Percentiles rank a stretch among this genome's conserved stretches.
Conservation (phyloP, 129 eudicot species). For the Escallonia rubra region DNA sequence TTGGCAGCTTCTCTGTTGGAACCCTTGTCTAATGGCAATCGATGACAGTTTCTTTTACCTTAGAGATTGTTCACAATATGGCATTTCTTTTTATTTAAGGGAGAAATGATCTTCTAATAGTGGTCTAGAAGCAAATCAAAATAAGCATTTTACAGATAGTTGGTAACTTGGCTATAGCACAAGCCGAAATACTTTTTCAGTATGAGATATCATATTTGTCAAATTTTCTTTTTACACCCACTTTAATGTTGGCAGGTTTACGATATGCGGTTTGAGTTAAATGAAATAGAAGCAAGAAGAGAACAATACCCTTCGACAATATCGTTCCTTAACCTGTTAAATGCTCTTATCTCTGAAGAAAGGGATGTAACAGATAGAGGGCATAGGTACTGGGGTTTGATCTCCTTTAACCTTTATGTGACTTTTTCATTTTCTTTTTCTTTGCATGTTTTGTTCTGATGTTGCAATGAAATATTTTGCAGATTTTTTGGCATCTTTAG, state of each 20-base stretch:
- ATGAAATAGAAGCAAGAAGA: slow-evolving; percentile 95
- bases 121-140: too few relatives aligned
- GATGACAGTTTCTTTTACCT: too few relatives aligned
- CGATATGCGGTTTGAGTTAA: slow-evolving; percentile 92
- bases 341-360: slow-evolving; percentile 86
- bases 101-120: too few relatives aligned
- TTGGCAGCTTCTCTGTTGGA: too few relatives aligned
- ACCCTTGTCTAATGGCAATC: too few relatives aligned
- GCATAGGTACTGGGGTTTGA: slow-evolving; percentile 44
- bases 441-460: background rate
- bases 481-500: slow-evolving; percentile 90
- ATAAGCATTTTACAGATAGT: too few relatives aligned
- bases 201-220: background rate
- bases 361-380: slow-evolving; percentile 87
- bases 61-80: too few relatives aligned
- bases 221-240: background rate
- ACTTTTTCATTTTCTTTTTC: background rate
- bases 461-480: slow-evolving; percentile 15
- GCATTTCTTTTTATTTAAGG: too few relatives aligned
- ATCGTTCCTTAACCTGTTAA: slow-evolving; percentile 82
- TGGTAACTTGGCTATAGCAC: background rate
- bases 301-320: slow-evolving; percentile 93
- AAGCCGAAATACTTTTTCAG: background rate
- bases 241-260: slow-evolving; percentile 52
- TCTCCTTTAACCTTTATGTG: slow-evolving; percentile 1